Conservation (phyloP, 2,329 filamentous ascomycete species). For the Samsoniella hepiali region DNA sequence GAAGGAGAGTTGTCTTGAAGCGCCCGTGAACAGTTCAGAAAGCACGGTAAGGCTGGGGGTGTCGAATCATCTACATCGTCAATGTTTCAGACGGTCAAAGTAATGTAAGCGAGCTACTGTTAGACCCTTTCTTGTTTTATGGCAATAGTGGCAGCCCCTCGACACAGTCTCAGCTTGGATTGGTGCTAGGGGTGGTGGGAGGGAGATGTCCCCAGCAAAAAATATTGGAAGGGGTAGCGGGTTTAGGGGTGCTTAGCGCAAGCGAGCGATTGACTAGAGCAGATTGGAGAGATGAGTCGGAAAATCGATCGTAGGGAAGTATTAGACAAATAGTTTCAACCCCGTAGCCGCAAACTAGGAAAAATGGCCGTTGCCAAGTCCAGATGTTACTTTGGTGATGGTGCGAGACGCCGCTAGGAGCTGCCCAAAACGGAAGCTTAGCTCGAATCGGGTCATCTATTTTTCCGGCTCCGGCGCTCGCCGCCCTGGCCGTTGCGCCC, state of each 20-base stretch:
- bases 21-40: not conserved
- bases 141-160: conserved; percentile 1
- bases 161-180: not conserved
- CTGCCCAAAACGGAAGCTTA: not conserved
- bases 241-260: not conserved
- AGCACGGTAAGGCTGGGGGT: not conserved
- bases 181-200: not conserved
- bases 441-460: not conserved
- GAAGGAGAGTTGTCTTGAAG: conserved; percentile 15
- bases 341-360: not conserved
- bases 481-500: not conserved
- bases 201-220: not conserved
- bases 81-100: not conserved
- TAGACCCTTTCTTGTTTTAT: not conserved
- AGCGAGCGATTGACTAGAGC: not conserved
- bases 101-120: not conserved
- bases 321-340: not conserved
- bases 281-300: not conserved
- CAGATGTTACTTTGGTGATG: not conserved
- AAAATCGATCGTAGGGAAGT: not conserved
- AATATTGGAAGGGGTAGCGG: not conserved
- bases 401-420: not conserved
- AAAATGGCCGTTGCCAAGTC: not conserved
- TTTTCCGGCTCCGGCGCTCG: conserved; percentile 6
- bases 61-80: not conserved